Conservation (phyloP, 116 monocot species). For the Iris pallida region DNA sequence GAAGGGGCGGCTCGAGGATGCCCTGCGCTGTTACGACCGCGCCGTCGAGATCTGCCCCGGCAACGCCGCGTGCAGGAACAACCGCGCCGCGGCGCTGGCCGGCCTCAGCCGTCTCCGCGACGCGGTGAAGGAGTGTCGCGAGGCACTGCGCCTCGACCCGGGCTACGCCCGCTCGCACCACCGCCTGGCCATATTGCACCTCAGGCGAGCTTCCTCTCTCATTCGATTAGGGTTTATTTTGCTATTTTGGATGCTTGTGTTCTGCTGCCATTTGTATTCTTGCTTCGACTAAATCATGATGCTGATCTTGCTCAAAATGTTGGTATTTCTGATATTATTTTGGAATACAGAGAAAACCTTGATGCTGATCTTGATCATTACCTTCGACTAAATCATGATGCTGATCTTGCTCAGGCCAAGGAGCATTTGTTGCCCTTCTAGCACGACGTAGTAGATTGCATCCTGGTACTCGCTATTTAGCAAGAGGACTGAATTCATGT, state of each 20-base stretch:
- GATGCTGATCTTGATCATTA: no score
- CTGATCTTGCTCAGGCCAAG: no score
- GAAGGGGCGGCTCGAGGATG: conserved; percentile 21
- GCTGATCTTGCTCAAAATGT: no score
- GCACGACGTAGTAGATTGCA: conserved; percentile 98
- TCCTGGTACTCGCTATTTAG: conserved; percentile 98
- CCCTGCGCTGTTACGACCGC: conserved; percentile 17
- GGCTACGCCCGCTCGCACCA: conserved; percentile 16
- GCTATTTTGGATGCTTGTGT: no score
- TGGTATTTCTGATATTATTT: no score
- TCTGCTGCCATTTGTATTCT: no score
- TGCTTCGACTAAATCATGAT: no score
- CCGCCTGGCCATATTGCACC: conserved; percentile 8
- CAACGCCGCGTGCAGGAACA: conserved; percentile 28
- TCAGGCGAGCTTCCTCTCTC: no score
- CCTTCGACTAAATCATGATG: no score
- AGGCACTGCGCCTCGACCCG: conserved; percentile 20
- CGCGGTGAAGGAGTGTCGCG: conserved; percentile 23
- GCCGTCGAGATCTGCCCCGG: conserved; percentile 23
- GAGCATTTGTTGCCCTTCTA: conserved; percentile 62
- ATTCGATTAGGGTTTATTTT: no score
- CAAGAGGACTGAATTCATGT: conserved; percentile 94
- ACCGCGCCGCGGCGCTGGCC: conserved; percentile 21
- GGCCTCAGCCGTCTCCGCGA: conserved; percentile 21
- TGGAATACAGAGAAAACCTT: no score